These are phyloP conservation scores for Coccinonectria pachysandricola DNA, from an alignment of 2,329 filamentous ascomycete species.

Conservation along the genomic window DNA sequence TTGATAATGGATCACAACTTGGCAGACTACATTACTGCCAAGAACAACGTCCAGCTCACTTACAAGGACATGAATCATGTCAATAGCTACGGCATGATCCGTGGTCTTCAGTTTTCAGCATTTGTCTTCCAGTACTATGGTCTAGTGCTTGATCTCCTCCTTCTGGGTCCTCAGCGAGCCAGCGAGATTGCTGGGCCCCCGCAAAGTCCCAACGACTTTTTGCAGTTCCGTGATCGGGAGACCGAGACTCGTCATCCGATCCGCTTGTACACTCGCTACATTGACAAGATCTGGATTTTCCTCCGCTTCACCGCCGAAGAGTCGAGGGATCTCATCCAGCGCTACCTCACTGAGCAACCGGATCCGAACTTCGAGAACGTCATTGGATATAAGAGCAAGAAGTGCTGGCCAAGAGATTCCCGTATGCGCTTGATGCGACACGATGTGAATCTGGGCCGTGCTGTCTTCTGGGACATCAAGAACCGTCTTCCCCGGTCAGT, in stretches of 20 bases:
- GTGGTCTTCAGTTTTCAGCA: slow-evolving; percentile 92
- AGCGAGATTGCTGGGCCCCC: slow-evolving; percentile 95
- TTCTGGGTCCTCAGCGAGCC: slow-evolving; percentile 89
- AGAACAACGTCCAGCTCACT: slow-evolving; percentile 98
- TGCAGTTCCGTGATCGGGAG: slow-evolving; percentile 89
- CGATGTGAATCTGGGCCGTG: slow-evolving; percentile 93
- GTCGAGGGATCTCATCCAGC: slow-evolving; percentile 88
- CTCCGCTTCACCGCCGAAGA: slow-evolving; percentile 89
- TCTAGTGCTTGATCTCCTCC: slow-evolving; percentile 81
- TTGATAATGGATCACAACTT: slow-evolving; percentile 99
- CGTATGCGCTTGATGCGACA: slow-evolving; percentile 98
- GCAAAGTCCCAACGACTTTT: slow-evolving; percentile 89
- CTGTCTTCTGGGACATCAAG: slow-evolving; percentile 98
- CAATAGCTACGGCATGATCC: slow-evolving; percentile 97
- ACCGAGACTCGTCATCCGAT: slow-evolving; percentile 93
- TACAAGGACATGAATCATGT: slow-evolving; percentile 99
- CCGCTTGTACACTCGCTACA: slow-evolving; percentile 92
- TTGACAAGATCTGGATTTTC: slow-evolving; percentile 98
- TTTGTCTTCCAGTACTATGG: slow-evolving; percentile 99
- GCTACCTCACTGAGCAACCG: slow-evolving; percentile 94
- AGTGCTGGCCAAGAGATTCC: slow-evolving; percentile 96
- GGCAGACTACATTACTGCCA: slow-evolving; percentile 97
- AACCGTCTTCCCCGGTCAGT: slow-evolving; percentile 89
- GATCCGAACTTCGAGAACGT: slow-evolving; percentile 99
- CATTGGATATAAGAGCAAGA: slow-evolving; percentile 98